Percentiles rank a stretch among this genome's conserved stretches.
These are phyloP conservation scores for Xylaria palmicola DNA, from an alignment of 495 filamentous ascomycete genomes.

Conservation along the genomic window DNA sequence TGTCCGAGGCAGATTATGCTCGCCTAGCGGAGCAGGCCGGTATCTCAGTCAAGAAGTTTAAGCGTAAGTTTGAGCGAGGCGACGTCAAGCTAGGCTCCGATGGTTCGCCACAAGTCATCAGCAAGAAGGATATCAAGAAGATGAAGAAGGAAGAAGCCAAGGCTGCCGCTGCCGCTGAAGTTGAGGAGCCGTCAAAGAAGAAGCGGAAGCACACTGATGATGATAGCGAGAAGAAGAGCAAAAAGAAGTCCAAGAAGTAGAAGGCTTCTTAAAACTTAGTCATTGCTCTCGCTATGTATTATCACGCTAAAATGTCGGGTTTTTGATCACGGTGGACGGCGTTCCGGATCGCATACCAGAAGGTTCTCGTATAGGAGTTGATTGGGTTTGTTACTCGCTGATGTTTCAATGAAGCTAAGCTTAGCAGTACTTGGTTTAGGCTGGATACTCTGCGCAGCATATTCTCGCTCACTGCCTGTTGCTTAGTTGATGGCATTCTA, in stretches of 20 bases:
- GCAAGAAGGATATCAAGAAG: conserved; percentile 78
- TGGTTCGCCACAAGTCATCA: conserved; percentile 60
- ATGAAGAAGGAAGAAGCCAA: conserved; percentile 65
- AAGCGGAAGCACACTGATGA: conserved; percentile 34
- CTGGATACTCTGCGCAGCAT: not conserved
- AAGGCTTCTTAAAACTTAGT: conserved; percentile 26
- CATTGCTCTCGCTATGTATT: conserved; percentile 28
- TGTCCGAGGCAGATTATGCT: conserved; percentile 49
- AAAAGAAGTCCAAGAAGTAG: conserved; percentile 47
- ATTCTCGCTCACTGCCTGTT: not conserved
- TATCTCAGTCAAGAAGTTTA: conserved; percentile 66
- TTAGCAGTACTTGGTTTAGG: conserved; percentile 2
- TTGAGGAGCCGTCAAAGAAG: conserved; percentile 23
- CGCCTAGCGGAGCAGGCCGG: conserved; percentile 61
- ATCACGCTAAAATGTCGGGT: conserved; percentile 28
- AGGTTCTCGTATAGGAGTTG: conserved; percentile 30
- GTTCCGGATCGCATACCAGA: conserved; percentile 37
- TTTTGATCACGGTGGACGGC: conserved; percentile 28
- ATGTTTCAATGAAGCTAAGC: conserved; percentile 10
- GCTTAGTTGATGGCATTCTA: not conserved
- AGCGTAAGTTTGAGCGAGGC: conserved; percentile 68
- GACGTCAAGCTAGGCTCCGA: conserved; percentile 60
- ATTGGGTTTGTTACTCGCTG: conserved; percentile 21
- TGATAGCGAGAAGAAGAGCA: conserved; percentile 45
- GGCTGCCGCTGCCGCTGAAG: conserved; percentile 22